Evolutionary conservation across 1,139 yeast species (phyloP).

Genomic region (Candida glucosophila): DNA sequence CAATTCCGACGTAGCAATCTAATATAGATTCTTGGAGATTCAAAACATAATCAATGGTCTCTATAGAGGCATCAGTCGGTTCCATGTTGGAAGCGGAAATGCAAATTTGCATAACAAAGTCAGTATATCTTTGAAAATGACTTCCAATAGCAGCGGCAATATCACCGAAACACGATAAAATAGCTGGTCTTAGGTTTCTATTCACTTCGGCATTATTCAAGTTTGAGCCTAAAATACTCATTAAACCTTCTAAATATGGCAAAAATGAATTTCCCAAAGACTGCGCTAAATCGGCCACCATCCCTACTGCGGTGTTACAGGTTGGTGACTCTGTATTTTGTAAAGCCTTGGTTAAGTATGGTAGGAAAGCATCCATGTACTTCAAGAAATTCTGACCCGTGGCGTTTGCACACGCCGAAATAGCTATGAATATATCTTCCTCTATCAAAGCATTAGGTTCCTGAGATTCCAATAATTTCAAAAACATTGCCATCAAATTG

Average conservation of each 20-base stretch:
- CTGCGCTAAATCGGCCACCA: constrained; percentile 95
- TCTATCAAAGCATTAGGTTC: constrained; percentile 74
- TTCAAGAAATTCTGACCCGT: constrained; percentile 60
- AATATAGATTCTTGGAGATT: constrained; percentile 76
- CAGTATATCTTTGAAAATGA: constrained; percentile 66
- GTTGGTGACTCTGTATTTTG: constrained; percentile 77
- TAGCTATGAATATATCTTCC: constrained; percentile 88
- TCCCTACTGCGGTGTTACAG: constrained; percentile 83
- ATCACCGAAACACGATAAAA: constrained; percentile 94
- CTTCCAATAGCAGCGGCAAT: constrained; percentile 82
- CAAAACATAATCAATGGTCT: constrained; percentile 68
- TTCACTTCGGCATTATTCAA: constrained; percentile 60
- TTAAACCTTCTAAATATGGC: constrained; percentile 71
- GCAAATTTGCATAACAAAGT: constrained; percentile 69
- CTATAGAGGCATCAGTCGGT: constrained; percentile 56
- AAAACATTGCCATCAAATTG: constrained; percentile 72
- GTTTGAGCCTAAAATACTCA: constrained; percentile 71
- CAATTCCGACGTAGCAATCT: constrained; percentile 92
- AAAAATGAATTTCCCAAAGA: constrained; percentile 68
- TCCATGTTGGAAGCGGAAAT: constrained; percentile 44
- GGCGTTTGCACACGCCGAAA: constrained; percentile 83
- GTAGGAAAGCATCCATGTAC: constrained; percentile 76
- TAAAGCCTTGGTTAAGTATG: constrained; percentile 70
- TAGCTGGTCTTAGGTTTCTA: constrained; percentile 77
- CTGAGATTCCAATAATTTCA: constrained; percentile 55